These are phyloP conservation scores for Acacia acuminata DNA, from an alignment of 306 rosid genomes.

Conservation along the genomic window DNA sequence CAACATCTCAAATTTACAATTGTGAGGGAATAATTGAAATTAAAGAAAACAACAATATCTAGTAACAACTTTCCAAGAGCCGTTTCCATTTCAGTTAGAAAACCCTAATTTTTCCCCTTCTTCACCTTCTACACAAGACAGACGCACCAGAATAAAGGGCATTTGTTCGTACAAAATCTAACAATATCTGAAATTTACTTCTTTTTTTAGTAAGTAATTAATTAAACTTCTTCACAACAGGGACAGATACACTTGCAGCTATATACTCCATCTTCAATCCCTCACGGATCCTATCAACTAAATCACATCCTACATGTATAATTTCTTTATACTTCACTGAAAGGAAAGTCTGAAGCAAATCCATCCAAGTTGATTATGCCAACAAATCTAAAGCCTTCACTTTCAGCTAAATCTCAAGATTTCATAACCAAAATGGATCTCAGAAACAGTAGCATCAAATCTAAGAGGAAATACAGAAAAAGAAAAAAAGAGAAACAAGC, in stretches of 20 bases:
- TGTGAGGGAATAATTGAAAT: not conserved
- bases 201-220: not conserved
- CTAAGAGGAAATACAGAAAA: not conserved
- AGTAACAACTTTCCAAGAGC: not conserved
- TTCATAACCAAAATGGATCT: slow-evolving; percentile 17
- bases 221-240: not conserved
- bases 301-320: not conserved
- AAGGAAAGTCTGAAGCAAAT: not conserved
- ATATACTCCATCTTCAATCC: not conserved
- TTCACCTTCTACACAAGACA: not conserved
- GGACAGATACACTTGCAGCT: not conserved
- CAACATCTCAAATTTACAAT: slow-evolving; percentile 2
- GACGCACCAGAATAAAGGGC: not conserved
- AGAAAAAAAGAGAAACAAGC: not conserved
- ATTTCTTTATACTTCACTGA: not conserved
- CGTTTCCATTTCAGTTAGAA: not conserved
- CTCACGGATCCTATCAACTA: not conserved
- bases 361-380: not conserved
- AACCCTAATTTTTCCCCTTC: not conserved
- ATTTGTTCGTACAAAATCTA: not conserved
- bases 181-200: not conserved
- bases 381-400: slow-evolving; percentile 10
- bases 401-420: slow-evolving; percentile 2
- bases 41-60: not conserved
- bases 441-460: slow-evolving; percentile 28